Evolutionary conservation across 2,329 filamentous ascomycete genomes (phyloP).

Genomic region (Colletotrichum costaricense): DNA sequence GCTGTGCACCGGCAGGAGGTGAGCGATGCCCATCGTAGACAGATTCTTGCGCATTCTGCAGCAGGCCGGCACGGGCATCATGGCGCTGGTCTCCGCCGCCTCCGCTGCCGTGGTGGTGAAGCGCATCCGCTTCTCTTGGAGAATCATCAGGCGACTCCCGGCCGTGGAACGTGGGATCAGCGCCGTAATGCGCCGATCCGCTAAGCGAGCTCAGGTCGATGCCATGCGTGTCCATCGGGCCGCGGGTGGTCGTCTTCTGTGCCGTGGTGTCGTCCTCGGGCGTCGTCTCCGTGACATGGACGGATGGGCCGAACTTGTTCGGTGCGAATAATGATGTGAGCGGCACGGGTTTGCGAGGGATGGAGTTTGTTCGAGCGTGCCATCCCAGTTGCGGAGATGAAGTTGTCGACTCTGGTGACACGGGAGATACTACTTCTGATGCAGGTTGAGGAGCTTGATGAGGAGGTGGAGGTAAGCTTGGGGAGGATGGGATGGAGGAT

Average conservation of each 20-base stretch:
- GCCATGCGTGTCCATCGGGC: slow-evolving; percentile 29
- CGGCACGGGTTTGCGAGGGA: slow-evolving; percentile 3
- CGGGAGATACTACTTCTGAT: neutral
- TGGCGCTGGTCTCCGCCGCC: slow-evolving; percentile 8
- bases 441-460: neutral
- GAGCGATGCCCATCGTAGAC: neutral
- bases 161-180: slow-evolving; percentile 13
- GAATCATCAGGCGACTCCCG: neutral
- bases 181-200: slow-evolving; percentile 26
- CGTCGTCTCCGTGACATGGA: slow-evolving; percentile 11
- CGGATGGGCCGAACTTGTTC: slow-evolving; percentile 5
- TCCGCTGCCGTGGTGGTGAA: neutral
- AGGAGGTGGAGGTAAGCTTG: neutral
- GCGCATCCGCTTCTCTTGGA: neutral
- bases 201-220: slow-evolving; percentile 31
- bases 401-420: neutral
- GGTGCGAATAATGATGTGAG: neutral
- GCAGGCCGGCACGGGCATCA: slow-evolving; percentile 20
- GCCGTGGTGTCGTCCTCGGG: neutral
- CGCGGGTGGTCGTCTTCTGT: neutral
- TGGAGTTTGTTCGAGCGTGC: slow-evolving; percentile 7
- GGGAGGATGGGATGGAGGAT: slow-evolving; percentile 4
- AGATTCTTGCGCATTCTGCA: slow-evolving; percentile 19
- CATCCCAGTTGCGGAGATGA: neutral
- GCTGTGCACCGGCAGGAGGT: neutral